A percentile compares a stretch with the other conserved stretches of the same genome.
These are phyloP conservation scores for Tranzscheliella williamsii DNA, from an alignment of 1,284 basidiomycete genomes.

Conservation along the genomic window DNA sequence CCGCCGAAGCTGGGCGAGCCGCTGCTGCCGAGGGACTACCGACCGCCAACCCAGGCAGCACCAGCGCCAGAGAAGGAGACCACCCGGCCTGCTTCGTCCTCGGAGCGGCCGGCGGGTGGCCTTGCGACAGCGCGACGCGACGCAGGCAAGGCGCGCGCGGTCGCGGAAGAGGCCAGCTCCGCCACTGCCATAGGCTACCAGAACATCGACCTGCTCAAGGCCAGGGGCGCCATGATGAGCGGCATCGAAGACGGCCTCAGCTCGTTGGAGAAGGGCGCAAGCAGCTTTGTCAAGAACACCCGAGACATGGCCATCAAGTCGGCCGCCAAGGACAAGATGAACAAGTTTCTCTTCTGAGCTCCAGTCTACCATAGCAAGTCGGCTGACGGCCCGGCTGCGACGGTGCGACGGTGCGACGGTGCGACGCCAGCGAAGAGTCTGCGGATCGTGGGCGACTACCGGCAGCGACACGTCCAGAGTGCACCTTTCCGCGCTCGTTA, in stretches of 20 bases:
- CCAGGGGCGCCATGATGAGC: slow-evolving; percentile 43
- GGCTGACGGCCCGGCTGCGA: no score
- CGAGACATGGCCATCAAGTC: slow-evolving; percentile 48
- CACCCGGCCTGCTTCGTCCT: neutral
- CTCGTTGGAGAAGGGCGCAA: slow-evolving; percentile 42
- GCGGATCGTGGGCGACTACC: no score
- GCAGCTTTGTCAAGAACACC: slow-evolving; percentile 49
- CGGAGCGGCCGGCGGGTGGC: slow-evolving; percentile 1
- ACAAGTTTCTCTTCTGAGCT: slow-evolving; percentile 36
- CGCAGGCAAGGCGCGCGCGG: slow-evolving; percentile 21
- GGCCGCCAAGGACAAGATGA: slow-evolving; percentile 46
- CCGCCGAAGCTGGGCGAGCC: slow-evolving; percentile 28
- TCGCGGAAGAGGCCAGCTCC: slow-evolving; percentile 18
- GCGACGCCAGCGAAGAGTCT: no score
- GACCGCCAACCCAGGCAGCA: slow-evolving; percentile 3
- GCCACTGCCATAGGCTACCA: slow-evolving; percentile 22
- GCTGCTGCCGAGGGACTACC: slow-evolving; percentile 19
- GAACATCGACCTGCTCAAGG: slow-evolving; percentile 41
- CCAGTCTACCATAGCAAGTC: no score
- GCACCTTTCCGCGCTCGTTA: no score
- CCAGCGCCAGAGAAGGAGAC: neutral
- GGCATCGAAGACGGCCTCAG: slow-evolving; percentile 48
- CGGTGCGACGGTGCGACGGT: no score
- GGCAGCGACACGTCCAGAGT: no score
- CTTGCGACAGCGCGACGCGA: slow-evolving; percentile 10